A percentile compares a stretch with the other conserved stretches of the same genome.
Evolutionary conservation across 345 rosid species (phyloP).

Genomic region (Corchorus olitorius): DNA sequence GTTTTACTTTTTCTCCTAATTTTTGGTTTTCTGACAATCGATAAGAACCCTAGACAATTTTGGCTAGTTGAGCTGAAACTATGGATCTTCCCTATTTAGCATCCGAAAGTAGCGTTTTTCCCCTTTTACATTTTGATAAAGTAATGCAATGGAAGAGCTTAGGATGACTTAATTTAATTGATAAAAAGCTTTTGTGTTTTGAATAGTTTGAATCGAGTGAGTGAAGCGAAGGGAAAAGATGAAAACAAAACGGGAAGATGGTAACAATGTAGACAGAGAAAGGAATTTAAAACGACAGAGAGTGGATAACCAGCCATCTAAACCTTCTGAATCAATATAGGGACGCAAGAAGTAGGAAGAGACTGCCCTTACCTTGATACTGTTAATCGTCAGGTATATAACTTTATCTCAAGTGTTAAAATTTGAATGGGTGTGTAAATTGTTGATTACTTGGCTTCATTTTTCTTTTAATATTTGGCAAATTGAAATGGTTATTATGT

Average conservation of each 20-base stretch:
- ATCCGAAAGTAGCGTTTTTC: neutral
- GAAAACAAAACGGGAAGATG: slow-evolving; percentile 45
- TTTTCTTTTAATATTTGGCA: neutral
- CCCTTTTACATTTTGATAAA: neutral
- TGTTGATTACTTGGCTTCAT: neutral
- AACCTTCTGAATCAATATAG: slow-evolving; percentile 45
- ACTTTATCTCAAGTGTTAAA: slow-evolving; percentile 1
- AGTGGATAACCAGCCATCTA: slow-evolving; percentile 35
- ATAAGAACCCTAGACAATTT: slow-evolving; percentile 10
- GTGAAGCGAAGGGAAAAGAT: slow-evolving; percentile 19
- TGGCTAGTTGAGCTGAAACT: neutral
- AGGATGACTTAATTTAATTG: neutral
- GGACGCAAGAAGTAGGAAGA: slow-evolving; percentile 62
- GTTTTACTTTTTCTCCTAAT: neutral
- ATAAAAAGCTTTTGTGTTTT: slow-evolving; percentile 1
- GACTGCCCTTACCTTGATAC: slow-evolving; percentile 98
- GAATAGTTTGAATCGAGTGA: slow-evolving; percentile 4
- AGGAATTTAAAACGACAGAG: slow-evolving; percentile 51
- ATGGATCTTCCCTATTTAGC: neutral
- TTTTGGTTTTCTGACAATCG: neutral
- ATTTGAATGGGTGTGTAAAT: neutral
- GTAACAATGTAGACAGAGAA: slow-evolving; percentile 42
- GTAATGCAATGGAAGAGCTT: neutral
- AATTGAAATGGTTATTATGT: neutral
- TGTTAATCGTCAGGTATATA: slow-evolving; percentile 91